phyloP scores from a whole-genome alignment of 2,329 filamentous ascomycete genomes.

The Ophiostoma populinum region DNA sequence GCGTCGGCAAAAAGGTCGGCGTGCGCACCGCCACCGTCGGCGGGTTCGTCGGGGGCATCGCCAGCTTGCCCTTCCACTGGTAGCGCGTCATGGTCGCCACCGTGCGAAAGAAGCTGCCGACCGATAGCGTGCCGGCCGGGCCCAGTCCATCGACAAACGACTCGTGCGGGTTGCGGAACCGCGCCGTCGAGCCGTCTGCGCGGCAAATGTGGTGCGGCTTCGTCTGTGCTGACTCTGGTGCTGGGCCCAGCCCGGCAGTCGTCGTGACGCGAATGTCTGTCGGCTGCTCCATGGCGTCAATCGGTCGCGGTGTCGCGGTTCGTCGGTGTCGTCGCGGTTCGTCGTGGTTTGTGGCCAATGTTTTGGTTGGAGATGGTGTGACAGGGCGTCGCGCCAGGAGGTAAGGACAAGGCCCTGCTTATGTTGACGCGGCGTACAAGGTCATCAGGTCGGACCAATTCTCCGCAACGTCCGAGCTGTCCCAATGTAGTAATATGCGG shows the following conservation, averaged over 20 bases:
- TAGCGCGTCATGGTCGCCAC: slow-evolving; percentile 14
- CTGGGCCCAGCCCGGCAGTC: slow-evolving; percentile 5
- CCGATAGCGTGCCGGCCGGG: slow-evolving; percentile 1
- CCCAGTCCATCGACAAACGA: slow-evolving; percentile 20
- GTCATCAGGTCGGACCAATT: no score
- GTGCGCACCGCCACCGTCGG: slow-evolving; percentile 49
- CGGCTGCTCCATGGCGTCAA: slow-evolving; percentile 8
- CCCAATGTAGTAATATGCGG: no score
- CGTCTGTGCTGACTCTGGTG: slow-evolving; percentile 24
- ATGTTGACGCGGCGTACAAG: no score
- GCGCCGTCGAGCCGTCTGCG: slow-evolving; percentile 21
- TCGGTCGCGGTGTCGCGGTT: no score
- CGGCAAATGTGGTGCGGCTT: slow-evolving; percentile 31
- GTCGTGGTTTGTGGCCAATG: no score
- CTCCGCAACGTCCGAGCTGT: no score
- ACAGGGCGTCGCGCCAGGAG: no score
- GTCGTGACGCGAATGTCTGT: slow-evolving; percentile 4
- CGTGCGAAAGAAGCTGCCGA: slow-evolving; percentile 11
- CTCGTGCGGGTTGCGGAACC: slow-evolving; percentile 35
- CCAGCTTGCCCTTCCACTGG: slow-evolving; percentile 22
- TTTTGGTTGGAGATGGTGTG: no score
- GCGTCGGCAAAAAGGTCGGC: slow-evolving; percentile 47
- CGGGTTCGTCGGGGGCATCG: slow-evolving; percentile 41
- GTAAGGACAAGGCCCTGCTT: no score
- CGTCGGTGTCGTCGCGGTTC: no score